These are phyloP conservation scores for Oryza officinalis DNA, from an alignment of 176 grass and related monocot species.

Conservation along the genomic window DNA sequence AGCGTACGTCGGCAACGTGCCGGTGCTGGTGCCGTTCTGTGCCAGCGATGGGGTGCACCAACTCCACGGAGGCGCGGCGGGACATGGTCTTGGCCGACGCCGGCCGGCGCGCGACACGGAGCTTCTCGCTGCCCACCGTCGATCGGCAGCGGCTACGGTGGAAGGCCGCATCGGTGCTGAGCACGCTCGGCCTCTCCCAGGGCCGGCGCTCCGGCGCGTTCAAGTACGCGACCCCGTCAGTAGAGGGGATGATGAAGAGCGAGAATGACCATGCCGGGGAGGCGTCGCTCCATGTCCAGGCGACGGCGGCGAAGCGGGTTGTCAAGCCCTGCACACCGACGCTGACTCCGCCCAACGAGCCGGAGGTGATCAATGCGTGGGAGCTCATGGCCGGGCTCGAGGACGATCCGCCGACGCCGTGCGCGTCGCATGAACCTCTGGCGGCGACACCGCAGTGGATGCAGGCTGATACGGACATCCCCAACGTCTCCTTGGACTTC, in stretches of 20 bases:
- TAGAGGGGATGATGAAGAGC: constrained; percentile 46
- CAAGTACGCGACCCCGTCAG: constrained; percentile 13
- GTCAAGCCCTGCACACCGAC: constrained; percentile 38
- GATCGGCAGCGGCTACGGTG: constrained; percentile 38
- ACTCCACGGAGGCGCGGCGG: constrained; percentile 43
- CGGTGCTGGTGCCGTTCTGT: background rate
- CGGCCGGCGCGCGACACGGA: constrained; percentile 23
- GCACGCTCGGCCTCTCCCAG: constrained; percentile 33
- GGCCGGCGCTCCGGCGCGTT: background rate
- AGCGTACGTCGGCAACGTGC: background rate
- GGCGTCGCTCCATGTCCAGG: background rate
- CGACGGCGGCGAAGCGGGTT: background rate
- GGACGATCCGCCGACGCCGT: constrained; percentile 33
- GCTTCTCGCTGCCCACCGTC: constrained; percentile 48
- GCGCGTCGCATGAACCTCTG: background rate
- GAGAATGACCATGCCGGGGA: background rate
- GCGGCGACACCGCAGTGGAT: constrained; percentile 41
- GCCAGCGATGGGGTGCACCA: constrained; percentile 56
- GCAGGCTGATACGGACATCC: constrained; percentile 38
- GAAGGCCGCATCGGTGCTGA: constrained; percentile 40
- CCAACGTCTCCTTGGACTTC: constrained; percentile 44
- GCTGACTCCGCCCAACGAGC: constrained; percentile 58
- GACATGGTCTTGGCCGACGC: constrained; percentile 33
- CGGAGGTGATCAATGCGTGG: constrained; percentile 63
- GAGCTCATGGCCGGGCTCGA: constrained; percentile 69